These are phyloP conservation scores for Pneumocystis carinii DNA, from an alignment of 1,139 yeast species.

Conservation along the genomic window DNA sequence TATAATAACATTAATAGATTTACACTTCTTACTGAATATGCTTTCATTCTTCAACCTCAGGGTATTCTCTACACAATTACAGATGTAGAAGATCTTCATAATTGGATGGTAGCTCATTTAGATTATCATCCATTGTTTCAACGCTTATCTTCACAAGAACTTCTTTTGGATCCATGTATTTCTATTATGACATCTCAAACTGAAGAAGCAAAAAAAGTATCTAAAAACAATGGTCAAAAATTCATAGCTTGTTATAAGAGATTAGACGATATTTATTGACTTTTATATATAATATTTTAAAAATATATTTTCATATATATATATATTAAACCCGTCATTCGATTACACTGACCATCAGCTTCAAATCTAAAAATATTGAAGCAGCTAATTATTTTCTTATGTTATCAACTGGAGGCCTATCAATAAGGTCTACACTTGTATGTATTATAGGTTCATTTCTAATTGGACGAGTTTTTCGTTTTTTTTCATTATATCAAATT, in stretches of 20 bases:
- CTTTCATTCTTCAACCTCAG: conserved; percentile 72
- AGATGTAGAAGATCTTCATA: conserved; percentile 82
- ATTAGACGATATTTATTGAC: conserved; percentile 13
- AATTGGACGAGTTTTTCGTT: background rate
- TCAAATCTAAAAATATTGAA: background rate
- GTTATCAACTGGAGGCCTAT: background rate
- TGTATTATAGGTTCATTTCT: background rate
- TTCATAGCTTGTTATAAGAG: conserved; percentile 80
- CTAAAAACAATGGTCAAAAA: conserved; percentile 73
- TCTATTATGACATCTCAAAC: conserved; percentile 77
- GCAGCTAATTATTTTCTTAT: background rate
- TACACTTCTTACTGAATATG: conserved; percentile 79
- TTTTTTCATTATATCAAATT: background rate
- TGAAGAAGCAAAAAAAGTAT: conserved; percentile 95
- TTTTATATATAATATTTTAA: conserved; percentile 1
- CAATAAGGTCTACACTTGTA: background rate
- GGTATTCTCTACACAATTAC: conserved; percentile 90
- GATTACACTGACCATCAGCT: background rate
- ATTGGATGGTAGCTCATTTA: conserved; percentile 91
- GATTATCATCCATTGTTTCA: conserved; percentile 84
- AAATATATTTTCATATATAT: background rate
- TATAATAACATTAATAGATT: conserved; percentile 20
- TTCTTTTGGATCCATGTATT: conserved; percentile 63
- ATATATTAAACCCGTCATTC: background rate
- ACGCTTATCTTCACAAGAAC: conserved; percentile 68